Evolutionary conservation across 208 protist species (phyloP).

Genomic region (Lotmaria passim): DNA sequence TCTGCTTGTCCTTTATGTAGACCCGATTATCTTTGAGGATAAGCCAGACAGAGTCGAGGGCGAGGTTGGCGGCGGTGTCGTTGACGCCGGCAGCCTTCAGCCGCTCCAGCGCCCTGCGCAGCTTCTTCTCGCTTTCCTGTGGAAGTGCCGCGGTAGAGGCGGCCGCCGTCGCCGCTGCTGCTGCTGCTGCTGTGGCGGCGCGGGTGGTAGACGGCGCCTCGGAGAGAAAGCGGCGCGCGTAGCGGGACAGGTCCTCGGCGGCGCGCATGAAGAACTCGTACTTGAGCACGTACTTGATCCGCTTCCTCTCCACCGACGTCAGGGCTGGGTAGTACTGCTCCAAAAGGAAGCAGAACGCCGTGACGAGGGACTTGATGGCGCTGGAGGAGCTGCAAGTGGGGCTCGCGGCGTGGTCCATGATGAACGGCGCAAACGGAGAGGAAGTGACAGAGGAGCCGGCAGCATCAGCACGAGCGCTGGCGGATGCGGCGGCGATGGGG

Average conservation of each 20-base stretch:
- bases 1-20: slow-evolving; percentile 39
- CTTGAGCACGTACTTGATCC: slow-evolving; percentile 73
- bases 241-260: slow-evolving; percentile 53
- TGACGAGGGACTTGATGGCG: slow-evolving; percentile 57
- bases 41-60: slow-evolving; percentile 31
- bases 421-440: slow-evolving; percentile 31
- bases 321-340: slow-evolving; percentile 39
- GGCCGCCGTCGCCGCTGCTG: neutral
- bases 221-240: slow-evolving; percentile 47
- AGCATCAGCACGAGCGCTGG: too few relatives aligned
- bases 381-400: slow-evolving; percentile 44
- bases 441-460: neutral
- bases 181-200: neutral
- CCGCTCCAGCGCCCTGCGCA: slow-evolving; percentile 21
- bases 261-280: slow-evolving; percentile 74
- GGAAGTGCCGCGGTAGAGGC: neutral
- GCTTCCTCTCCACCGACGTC: slow-evolving; percentile 42
- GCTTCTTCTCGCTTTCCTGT: slow-evolving; percentile 6
- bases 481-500: neutral
- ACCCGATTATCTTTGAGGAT: slow-evolving; percentile 25
- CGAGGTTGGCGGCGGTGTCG: slow-evolving; percentile 28
- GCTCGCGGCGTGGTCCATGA: slow-evolving; percentile 38
- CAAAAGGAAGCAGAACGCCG: slow-evolving; percentile 62
- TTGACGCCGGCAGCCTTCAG: slow-evolving; percentile 34
- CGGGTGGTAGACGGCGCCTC: neutral